Base-by-base conservation (phyloP, 2,329 filamentous ascomycete genomes). In the Stachybotrys chartarum region DNA sequence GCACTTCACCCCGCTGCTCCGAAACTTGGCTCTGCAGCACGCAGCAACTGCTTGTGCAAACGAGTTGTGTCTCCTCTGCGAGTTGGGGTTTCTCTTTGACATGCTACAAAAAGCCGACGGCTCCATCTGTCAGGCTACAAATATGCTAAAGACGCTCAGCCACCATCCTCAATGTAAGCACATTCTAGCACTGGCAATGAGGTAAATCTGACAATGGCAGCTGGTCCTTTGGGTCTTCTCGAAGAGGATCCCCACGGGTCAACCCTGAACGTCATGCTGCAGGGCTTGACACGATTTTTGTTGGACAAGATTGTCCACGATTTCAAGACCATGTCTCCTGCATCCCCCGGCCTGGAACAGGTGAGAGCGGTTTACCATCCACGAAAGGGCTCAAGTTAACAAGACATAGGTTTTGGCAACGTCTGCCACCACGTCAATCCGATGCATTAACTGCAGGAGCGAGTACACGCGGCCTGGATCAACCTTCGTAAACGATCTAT, bases 81-180 rank as follows among this genome's bases (percentile, higher is more conserved):
- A 99, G 71, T 79, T 99, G 61, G 94, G 94, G 1, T 99, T 94
- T 68, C 77, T 99, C 10, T 95, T 96, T 63, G 95, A 99, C 67
- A 99, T 99, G 94, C 80, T 99, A 30, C 89, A 97, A 64, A 99
- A 97, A 69, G 94, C 94, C 2, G 88, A 88, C 59, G 93, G 92
- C 0, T 88, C 92, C 55, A 96, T 95, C 57, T 99, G 94, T 62
- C 94, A 99, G 68, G 94, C 94, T 14, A 96, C 93, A 0, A 99
- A 99, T 66, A 82, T 99, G 59, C 76, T 97, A 35, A 96, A 94
- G 70, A 90, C 91, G 0, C 86, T 99, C 56, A 92, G 90, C 68
- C 87, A 86, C 60, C 87, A 91, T 58, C 86, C 90, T 2, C 89
- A 92, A 75, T 86, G 85, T 80, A 71, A 55, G 74, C 66, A 16